These are phyloP conservation scores for Aureobasidium namibiae DNA, from an alignment of 2,329 filamentous ascomycete genomes.

Conservation along the genomic window DNA sequence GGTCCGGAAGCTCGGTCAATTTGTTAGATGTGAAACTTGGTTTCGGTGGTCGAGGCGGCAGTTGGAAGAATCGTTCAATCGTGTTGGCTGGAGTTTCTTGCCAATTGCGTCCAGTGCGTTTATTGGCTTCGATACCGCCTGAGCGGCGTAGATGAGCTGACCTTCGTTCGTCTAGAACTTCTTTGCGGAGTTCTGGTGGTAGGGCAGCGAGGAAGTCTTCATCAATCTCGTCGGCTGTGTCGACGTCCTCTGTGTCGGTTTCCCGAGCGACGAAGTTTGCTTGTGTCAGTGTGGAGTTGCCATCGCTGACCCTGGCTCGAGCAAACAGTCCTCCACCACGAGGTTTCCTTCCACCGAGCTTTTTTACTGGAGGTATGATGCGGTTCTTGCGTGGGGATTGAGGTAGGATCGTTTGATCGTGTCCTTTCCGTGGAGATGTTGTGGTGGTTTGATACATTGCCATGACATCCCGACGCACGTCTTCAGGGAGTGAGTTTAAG, in stretches of 20 bases:
- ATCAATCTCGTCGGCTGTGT: constrained; percentile 47
- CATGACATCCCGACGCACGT: constrained; percentile 77
- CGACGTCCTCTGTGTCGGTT: constrained; percentile 24
- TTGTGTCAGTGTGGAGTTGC: constrained; percentile 57
- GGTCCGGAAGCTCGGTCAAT: constrained; percentile 49
- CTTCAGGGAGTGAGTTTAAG: constrained; percentile 72
- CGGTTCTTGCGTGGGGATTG: constrained; percentile 51
- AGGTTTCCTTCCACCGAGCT: constrained; percentile 55
- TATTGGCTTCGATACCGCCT: constrained; percentile 27
- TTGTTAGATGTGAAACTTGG: constrained; percentile 57
- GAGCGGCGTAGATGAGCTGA: constrained; percentile 50
- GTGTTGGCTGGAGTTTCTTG: constrained; percentile 17
- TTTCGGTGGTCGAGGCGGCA: constrained; percentile 43
- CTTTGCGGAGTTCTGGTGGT: constrained; percentile 68
- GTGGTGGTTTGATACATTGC: constrained; percentile 50
- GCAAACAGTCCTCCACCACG: constrained; percentile 41
- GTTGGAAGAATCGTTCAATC: constrained; percentile 32
- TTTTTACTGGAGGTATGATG: constrained; percentile 42
- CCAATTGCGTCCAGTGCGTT: not conserved
- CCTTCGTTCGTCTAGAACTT: constrained; percentile 69
- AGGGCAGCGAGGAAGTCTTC: constrained; percentile 71
- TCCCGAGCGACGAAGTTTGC: constrained; percentile 56
- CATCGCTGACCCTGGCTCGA: constrained; percentile 41
- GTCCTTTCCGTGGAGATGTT: constrained; percentile 23
- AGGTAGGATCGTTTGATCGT: constrained; percentile 28